phyloP scores from a whole-genome alignment of 2,329 filamentous ascomycete genomes.

The Alternaria hordeiaustralica region DNA sequence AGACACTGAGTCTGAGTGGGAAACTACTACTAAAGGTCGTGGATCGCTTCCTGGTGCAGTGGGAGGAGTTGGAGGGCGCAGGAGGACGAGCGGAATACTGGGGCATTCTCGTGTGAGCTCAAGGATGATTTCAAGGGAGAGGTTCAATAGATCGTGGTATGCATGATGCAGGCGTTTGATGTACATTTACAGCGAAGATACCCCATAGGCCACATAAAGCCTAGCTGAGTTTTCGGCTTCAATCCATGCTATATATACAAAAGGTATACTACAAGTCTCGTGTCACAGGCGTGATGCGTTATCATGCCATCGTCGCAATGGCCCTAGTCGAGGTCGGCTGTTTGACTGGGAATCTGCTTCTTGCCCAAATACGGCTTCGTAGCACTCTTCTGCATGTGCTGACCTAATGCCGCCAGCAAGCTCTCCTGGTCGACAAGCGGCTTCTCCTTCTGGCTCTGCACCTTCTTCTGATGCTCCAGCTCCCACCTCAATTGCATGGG shows the following conservation, averaged over 20 bases:
- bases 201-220: not conserved
- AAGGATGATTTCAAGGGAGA: not conserved
- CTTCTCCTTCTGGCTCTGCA: conserved; percentile 18
- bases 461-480: conserved; percentile 34
- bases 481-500: conserved; percentile 45
- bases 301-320: not conserved
- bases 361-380: conserved; percentile 20
- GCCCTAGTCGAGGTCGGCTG: conserved; percentile 19
- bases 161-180: conserved; percentile 11
- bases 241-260: conserved; percentile 29
- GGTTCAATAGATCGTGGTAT: not conserved
- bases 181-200: conserved; percentile 17
- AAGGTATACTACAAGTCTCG: conserved; percentile 23
- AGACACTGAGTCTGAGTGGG: conserved; percentile 82
- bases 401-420: conserved; percentile 51
- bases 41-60: conserved; percentile 84
- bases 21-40: conserved; percentile 74
- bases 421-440: conserved; percentile 40
- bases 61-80: conserved; percentile 64
- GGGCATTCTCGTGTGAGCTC: conserved; percentile 49
- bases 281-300: not conserved
- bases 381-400: conserved; percentile 46
- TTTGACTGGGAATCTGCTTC: conserved; percentile 12
- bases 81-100: conserved; percentile 52
- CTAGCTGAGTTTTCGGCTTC: conserved; percentile 2